These are phyloP conservation scores for Lepidium africanum DNA, from an alignment of 345 rosid species.

Conservation along the genomic window DNA sequence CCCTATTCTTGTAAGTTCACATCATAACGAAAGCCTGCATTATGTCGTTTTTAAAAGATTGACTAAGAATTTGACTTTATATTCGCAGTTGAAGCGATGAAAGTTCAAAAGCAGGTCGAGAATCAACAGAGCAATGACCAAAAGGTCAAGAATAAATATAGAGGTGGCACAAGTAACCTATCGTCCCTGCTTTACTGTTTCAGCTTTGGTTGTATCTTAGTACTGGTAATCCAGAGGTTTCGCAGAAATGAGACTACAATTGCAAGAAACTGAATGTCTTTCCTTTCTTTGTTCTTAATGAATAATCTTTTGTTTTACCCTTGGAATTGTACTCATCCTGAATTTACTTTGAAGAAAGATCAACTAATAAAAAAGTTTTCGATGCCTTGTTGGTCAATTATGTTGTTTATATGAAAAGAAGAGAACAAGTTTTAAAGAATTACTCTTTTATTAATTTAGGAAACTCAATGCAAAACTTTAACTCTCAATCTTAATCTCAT, in stretches of 20 bases:
- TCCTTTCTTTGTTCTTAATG: neutral
- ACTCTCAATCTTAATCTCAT: too few species aligned
- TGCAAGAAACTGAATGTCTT: neutral
- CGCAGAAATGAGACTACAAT: neutral
- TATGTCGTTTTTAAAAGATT: too few species aligned
- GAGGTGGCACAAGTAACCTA: neutral
- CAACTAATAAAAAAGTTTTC: neutral
- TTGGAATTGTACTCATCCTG: neutral
- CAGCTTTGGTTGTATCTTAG: neutral
- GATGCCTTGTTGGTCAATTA: neutral
- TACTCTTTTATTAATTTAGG: too few species aligned
- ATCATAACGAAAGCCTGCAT: neutral
- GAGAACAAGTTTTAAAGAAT: too few species aligned
- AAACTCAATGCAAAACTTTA: too few species aligned
- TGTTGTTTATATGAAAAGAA: too few species aligned
- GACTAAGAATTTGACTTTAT: neutral
- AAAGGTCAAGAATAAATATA: neutral
- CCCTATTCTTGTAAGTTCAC: neutral
- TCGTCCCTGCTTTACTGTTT: neutral
- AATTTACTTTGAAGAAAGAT: neutral
- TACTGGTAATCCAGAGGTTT: neutral
- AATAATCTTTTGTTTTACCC: neutral
- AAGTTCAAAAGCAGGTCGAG: neutral
- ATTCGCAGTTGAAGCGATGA: neutral
- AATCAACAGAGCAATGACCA: neutral